Evolutionary conservation across 2,329 filamentous ascomycete genomes (phyloP).

Genomic region (Sarocladiaceae sp.): DNA sequence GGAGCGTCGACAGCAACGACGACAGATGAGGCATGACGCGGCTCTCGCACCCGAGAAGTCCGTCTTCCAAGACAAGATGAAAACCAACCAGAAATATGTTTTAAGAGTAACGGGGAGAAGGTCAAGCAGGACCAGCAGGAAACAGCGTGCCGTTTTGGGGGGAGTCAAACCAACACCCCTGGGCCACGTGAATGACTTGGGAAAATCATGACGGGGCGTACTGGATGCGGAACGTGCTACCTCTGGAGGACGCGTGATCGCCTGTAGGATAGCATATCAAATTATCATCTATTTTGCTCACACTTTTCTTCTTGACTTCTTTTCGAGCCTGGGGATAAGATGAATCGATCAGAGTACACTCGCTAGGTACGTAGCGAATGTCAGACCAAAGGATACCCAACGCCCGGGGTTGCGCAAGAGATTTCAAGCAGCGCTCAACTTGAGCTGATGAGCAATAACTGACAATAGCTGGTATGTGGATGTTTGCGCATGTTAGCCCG

Average conservation of each 20-base stretch:
- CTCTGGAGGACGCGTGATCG: slow-evolving; percentile 4
- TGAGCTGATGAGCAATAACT: too few relatives aligned
- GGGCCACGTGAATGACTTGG: slow-evolving; percentile 1
- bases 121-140: slow-evolving; percentile 14
- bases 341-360: too few relatives aligned
- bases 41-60: slow-evolving; percentile 14
- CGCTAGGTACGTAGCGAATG: too few relatives aligned
- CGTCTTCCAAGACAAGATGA: slow-evolving; percentile 2
- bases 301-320: too few relatives aligned
- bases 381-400: too few relatives aligned
- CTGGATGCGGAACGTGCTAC: not conserved
- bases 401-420: too few relatives aligned
- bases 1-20: slow-evolving; percentile 7
- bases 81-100: slow-evolving; percentile 18
- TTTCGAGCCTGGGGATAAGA: too few relatives aligned
- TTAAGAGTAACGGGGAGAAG: slow-evolving; percentile 18
- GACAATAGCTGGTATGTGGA: too few relatives aligned
- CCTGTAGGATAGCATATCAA: too few relatives aligned
- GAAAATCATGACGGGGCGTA: slow-evolving; percentile 7
- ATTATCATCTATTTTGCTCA: too few relatives aligned
- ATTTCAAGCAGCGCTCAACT: too few relatives aligned
- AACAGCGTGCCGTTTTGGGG: not conserved
- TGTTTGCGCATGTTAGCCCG: too few relatives aligned
- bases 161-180: not conserved
- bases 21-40: slow-evolving; percentile 7